Percentiles rank a stretch among this genome's conserved stretches.
phyloP scores from a whole-genome alignment of 2,329 filamentous ascomycete genomes.

The Biscogniauxia sp. region DNA sequence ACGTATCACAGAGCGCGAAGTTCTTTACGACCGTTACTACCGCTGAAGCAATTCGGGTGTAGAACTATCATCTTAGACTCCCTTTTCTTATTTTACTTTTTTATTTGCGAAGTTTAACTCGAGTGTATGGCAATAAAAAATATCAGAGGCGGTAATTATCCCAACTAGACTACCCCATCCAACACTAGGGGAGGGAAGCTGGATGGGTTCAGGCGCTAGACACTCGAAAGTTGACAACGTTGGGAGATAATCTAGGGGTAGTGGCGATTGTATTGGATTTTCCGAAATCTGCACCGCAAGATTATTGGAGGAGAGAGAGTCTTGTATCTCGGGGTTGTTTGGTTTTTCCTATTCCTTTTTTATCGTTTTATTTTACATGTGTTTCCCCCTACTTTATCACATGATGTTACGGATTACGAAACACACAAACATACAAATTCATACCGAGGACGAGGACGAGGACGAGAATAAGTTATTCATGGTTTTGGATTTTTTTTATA shows the following conservation, averaged over 20 bases:
- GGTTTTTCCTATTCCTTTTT: neutral
- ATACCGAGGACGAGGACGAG: neutral
- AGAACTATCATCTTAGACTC: neutral
- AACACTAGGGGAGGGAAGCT: neutral
- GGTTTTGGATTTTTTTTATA: too few species aligned
- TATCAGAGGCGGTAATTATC: neutral
- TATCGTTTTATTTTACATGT: neutral
- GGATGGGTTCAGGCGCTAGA: neutral
- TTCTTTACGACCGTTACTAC: slow-evolving; percentile 55
- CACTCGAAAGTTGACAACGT: neutral
- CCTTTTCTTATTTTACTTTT: neutral
- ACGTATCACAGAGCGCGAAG: slow-evolving; percentile 64
- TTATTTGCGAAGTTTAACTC: neutral
- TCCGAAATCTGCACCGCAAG: neutral
- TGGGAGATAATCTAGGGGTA: neutral
- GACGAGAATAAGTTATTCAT: neutral
- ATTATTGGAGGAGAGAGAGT: neutral
- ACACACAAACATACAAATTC: neutral
- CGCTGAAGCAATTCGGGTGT: neutral
- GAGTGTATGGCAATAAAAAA: neutral
- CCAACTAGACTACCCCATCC: neutral
- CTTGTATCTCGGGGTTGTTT: neutral
- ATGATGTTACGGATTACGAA: neutral
- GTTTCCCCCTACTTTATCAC: neutral
- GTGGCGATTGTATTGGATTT: neutral